Evolutionary conservation across 2,329 filamentous ascomycete species (phyloP), one percentile per base, ranked within the genome.

Genomic region (Venturia nashicola): DNA sequence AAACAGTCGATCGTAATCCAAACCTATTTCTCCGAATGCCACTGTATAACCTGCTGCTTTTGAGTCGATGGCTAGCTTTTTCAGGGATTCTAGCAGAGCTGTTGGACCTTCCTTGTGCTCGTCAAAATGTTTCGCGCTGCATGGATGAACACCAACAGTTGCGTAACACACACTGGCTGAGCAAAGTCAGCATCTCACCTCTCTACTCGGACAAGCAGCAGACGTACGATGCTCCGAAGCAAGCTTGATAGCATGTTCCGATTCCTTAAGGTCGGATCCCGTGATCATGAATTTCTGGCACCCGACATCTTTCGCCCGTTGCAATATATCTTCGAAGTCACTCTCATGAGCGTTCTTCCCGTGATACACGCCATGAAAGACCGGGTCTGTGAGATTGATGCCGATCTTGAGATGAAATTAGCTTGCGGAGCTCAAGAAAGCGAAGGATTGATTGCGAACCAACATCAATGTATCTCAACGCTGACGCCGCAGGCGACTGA

Each of bases 71-170:
- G 92, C 84, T 2, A 97, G 78, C 7, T 77, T 71, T 55, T 81
- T 80, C n/a, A 97, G 81, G 39, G 83, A 80, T 0, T 76, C 67
- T 27, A 91, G 74, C 23, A 81, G 76, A 61, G 73, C 73, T 73
- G 72, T 83, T 18, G 83, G 76, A 48, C 85, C 84, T 66, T 81
- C 85, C 5, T 82, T 80, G 66, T 83, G 75, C 7, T 79, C 77
- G 68, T 88, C 87, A 73, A 99, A 96, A 62, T 89, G 84, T 67
- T 87, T 84, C 68, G 89, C 90, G 67, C 86, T 88, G 76, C 94
- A 99, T 16, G 94, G 94, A 73, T 99, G 94, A 54, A 99, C 91
- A 67, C 94, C 94, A 11, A 96, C 87, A 1, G 94, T 99, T 27
- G 89, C 87, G 74, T 91, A 99, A 71, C 96, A 91, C 42, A 86